Evolutionary conservation across 768 basidiomycete species (phyloP).

Genomic region (Amanita fuliginea): DNA sequence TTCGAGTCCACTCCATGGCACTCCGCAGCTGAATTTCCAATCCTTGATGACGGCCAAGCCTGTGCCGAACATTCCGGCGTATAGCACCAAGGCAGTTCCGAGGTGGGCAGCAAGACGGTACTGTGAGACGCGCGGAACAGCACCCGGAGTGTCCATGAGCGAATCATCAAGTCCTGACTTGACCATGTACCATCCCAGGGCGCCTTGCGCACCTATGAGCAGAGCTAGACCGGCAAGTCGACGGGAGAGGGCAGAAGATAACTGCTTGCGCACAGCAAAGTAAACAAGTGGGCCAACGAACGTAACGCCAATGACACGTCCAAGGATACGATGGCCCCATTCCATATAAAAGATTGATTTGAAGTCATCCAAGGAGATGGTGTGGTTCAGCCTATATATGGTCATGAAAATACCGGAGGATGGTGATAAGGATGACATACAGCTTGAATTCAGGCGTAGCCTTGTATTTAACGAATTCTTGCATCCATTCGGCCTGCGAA

Average conservation of each 20-base stretch:
- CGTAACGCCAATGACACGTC: constrained; percentile 71
- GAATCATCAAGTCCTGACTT: constrained; percentile 87
- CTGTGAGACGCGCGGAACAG: constrained; percentile 92
- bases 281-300: constrained; percentile 82
- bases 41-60: constrained; percentile 72
- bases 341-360: constrained; percentile 98
- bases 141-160: constrained; percentile 66
- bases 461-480: constrained; percentile 91
- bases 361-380: constrained; percentile 82
- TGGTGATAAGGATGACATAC: constrained; percentile 34
- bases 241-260: constrained; percentile 50
- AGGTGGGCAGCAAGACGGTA: constrained; percentile 94
- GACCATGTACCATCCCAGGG: constrained; percentile 99
- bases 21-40: constrained; percentile 55
- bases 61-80: constrained; percentile 82
- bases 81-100: constrained; percentile 84
- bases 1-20: constrained; percentile 45
- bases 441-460: constrained; percentile 91
- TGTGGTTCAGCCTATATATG: constrained; percentile 73
- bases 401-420: not conserved
- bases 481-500: constrained; percentile 63
- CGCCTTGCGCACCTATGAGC: constrained; percentile 85
- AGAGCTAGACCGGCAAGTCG: constrained; percentile 63
- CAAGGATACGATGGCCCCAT: constrained; percentile 91
- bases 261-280: constrained; percentile 61